Base-by-base conservation (phyloP, 495 filamentous ascomycete species). In the Symbiotaphrina buchneri region DNA sequence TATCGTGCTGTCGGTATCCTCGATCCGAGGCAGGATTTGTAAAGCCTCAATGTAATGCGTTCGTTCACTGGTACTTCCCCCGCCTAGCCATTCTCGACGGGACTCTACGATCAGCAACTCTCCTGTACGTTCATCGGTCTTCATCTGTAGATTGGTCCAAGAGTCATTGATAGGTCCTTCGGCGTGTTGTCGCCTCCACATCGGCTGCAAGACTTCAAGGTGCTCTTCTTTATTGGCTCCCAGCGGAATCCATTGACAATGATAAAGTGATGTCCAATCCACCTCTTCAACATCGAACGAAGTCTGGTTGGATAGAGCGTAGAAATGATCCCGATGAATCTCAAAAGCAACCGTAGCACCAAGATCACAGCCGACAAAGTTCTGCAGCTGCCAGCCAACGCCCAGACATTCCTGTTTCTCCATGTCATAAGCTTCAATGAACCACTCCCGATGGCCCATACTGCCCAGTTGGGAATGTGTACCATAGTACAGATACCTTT, bases 151-250 rank as follows among this genome's bases (percentile, higher is more conserved):
- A 34, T 71, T 65, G 0, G 66, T 71, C 74, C 75, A 84, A 11
- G 71, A 59, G 41, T 84, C 74, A 39, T 82, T 72, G 34, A 84
- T 71, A 2, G 75, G 71, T 0, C 78, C 78, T 41, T 83, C 78
- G 6, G 47, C 49, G 36, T 81, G 71, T 32, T 71, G 52, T 27
- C 78, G 63, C 19, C 78, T 55, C 65, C 69, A 84, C 26, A 72
- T 56, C 5, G 48, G 46, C 15, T 51, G 41, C n/a, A n/a, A n/a
- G 2, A 48, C 45, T 14, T 49, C 41, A 6, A 58, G 41, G 4
- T 48, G 47, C 3, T 45, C 39, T 10, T 44, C 44, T 15, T 39
- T 44, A 7, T 58, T 48, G 0, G 47, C 39, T 6, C 42, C 35
- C 18, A 69, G 55, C 15, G 58, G 59, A 32, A 74, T 58, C 25